Percentiles rank a stretch among this genome's conserved stretches.
Conservation (phyloP, 2,329 filamentous ascomycete genomes). For the Colletotrichum echinochloae region DNA sequence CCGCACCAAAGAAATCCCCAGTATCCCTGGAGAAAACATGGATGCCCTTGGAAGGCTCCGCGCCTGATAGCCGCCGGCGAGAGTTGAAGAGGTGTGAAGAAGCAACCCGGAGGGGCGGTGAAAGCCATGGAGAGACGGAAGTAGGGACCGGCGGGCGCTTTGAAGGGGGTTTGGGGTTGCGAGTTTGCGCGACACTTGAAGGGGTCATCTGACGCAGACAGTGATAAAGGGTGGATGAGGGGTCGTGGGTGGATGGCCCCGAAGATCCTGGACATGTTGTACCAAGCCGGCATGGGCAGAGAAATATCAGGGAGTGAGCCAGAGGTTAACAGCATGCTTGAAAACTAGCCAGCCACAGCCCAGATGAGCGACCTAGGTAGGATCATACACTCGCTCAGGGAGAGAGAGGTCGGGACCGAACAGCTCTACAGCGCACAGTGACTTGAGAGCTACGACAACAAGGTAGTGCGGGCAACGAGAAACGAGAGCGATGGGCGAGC, state of each 20-base stretch:
- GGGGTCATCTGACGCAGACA: constrained; percentile 30
- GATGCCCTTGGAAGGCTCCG: background rate
- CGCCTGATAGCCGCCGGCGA: constrained; percentile 33
- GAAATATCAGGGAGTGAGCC: background rate
- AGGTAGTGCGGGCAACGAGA: background rate
- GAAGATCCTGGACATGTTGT: background rate
- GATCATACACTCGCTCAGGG: background rate
- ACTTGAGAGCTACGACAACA: background rate
- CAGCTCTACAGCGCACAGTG: background rate
- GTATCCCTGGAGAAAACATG: constrained; percentile 12
- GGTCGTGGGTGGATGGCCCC: background rate
- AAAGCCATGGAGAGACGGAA: constrained; percentile 12
- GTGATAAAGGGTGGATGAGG: constrained; percentile 1
- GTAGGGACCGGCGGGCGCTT: constrained; percentile 18
- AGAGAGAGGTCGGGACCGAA: background rate
- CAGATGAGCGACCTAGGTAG: background rate
- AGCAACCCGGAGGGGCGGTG: constrained; percentile 21
- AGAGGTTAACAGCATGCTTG: background rate
- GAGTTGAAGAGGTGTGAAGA: constrained; percentile 27
- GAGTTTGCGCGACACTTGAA: constrained; percentile 29
- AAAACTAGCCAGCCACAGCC: constrained; percentile 17
- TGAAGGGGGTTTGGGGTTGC: constrained; percentile 9
- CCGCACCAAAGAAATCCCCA: constrained; percentile 13
- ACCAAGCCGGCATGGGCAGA: background rate
- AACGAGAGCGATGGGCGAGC: background rate